Conservation (phyloP, 768 basidiomycete species). For the Coprinopsis sp. region DNA sequence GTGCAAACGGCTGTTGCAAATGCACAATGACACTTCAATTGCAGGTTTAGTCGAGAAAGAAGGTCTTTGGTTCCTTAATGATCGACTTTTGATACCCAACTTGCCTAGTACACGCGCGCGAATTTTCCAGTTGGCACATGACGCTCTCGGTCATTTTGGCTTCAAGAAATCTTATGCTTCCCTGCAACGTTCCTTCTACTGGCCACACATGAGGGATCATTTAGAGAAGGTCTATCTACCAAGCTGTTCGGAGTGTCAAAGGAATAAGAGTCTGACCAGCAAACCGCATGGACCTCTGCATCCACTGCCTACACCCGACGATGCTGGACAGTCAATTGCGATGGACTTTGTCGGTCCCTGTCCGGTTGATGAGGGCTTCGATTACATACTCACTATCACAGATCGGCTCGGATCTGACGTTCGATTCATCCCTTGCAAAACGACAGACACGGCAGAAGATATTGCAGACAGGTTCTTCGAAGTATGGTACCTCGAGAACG, state of each 20-base stretch:
- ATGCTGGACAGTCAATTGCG: constrained; percentile 15
- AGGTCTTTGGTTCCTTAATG: constrained; percentile 21
- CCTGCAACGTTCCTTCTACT: constrained; percentile 22
- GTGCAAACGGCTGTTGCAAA: not conserved
- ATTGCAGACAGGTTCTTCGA: constrained; percentile 17
- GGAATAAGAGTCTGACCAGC: constrained; percentile 27
- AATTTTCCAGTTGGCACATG: constrained; percentile 25
- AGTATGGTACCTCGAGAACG: constrained; percentile 27
- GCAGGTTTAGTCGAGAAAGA: not conserved
- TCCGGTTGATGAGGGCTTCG: constrained; percentile 24
- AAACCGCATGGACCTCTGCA: constrained; percentile 25
- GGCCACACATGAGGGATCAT: constrained; percentile 30
- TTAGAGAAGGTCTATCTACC: constrained; percentile 29
- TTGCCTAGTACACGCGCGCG: constrained; percentile 16
- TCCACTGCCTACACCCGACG: constrained; percentile 23
- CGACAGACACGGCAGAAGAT: not conserved
- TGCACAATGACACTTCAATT: not conserved
- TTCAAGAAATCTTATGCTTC: constrained; percentile 25
- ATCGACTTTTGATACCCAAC: constrained; percentile 18
- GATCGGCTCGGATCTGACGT: constrained; percentile 10
- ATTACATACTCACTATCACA: constrained; percentile 15
- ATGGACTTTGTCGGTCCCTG: constrained; percentile 35
- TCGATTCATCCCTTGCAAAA: constrained; percentile 5
- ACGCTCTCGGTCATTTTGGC: constrained; percentile 30
- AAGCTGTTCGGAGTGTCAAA: constrained; percentile 27